phyloP scores from a whole-genome alignment of 805 yeast species.

The Zygoascus bituminiphila region DNA sequence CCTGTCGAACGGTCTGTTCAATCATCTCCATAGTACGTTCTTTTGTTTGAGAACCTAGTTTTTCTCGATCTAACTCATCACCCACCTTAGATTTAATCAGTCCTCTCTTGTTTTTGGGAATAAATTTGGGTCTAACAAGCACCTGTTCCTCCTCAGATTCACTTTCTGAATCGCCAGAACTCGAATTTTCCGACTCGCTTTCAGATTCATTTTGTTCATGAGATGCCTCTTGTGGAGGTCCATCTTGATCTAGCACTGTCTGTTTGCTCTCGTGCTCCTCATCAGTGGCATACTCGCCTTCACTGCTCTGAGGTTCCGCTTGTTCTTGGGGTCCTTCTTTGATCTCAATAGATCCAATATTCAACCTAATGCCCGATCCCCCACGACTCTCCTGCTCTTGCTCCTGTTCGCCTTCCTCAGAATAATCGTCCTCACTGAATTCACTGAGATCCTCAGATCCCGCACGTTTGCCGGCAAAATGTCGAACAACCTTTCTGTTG shows the following conservation, averaged over 20 bases:
- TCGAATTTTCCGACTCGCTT: conserved; percentile 11
- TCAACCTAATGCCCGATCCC: background rate
- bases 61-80: conserved; percentile 7
- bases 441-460: conserved; percentile 19
- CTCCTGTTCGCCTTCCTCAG: background rate
- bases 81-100: conserved; percentile 13
- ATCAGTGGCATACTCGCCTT: background rate
- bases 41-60: conserved; percentile 7
- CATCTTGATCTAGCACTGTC: no score
- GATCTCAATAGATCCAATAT: conserved; percentile 22
- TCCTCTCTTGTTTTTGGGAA: conserved; percentile 22
- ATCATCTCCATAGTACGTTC: conserved; percentile 21
- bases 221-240: no score
- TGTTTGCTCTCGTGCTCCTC: background rate
- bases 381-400: background rate
- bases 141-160: conserved; percentile 5
- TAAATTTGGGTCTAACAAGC: conserved; percentile 24
- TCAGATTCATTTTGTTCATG: conserved; percentile 4
- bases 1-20: conserved; percentile 25
- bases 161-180: conserved; percentile 4
- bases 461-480: conserved; percentile 17
- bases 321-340: no score
- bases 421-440: conserved; percentile 17
- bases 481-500: conserved; percentile 9
- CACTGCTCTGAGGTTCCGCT: conserved; percentile 6